Evolutionary conservation across 2,329 filamentous ascomycete genomes (phyloP).

Genomic region (Ceratocystis variospora): DNA sequence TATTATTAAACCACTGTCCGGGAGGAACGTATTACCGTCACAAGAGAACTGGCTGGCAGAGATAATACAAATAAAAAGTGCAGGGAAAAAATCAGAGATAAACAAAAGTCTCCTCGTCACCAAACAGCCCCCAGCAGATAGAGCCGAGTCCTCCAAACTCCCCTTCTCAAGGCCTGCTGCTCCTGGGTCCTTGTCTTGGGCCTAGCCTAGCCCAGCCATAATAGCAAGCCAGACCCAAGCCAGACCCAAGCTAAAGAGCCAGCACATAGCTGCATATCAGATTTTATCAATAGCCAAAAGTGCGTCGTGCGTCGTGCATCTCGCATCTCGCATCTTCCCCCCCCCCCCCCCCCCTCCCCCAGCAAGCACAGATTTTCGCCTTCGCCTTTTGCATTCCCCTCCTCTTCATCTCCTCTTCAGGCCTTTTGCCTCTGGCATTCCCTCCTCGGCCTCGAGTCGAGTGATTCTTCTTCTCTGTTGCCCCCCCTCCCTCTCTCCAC

Average conservation of each 20-base stretch:
- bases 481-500: constrained; percentile 1
- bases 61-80: neutral
- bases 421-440: neutral
- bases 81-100: neutral
- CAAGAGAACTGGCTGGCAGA: neutral
- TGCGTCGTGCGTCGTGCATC: neutral
- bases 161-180: too few relatives aligned
- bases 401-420: neutral
- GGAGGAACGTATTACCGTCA: constrained; percentile 6
- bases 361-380: neutral
- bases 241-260: neutral
- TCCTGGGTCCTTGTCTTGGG: too few relatives aligned
- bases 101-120: neutral
- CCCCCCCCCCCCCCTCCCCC: neutral
- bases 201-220: neutral
- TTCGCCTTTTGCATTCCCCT: neutral
- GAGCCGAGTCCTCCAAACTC: too few relatives aligned
- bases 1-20: neutral
- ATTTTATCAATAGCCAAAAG: neutral
- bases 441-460: neutral
- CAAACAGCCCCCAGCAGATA: neutral
- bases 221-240: neutral
- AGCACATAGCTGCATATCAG: constrained; percentile 5
- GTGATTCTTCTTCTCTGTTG: neutral
- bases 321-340: neutral